A percentile compares a stretch with the other conserved stretches of the same genome.
phyloP scores from a whole-genome alignment of 2,329 filamentous ascomycete genomes.

The Alternaria tenuissima region DNA sequence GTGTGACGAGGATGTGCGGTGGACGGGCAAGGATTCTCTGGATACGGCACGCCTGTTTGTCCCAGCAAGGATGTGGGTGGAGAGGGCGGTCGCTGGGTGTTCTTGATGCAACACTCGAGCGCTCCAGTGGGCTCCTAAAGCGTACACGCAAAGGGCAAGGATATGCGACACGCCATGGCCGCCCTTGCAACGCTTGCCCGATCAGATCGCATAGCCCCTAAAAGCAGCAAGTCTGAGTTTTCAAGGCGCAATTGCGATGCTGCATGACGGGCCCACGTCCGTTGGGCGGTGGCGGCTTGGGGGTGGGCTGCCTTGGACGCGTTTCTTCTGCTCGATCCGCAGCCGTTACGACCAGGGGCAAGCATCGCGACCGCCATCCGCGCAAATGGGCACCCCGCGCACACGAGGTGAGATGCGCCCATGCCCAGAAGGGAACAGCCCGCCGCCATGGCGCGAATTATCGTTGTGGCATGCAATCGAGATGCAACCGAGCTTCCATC shows the following conservation, averaged over 20 bases:
- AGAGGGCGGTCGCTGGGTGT: conserved; percentile 20
- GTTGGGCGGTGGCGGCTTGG: conserved; percentile 13
- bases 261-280: conserved; percentile 20
- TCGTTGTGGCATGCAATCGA: conserved; percentile 33
- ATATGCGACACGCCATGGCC: conserved; percentile 31
- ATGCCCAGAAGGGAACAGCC: conserved; percentile 26
- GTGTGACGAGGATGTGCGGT: conserved; percentile 36
- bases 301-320: conserved; percentile 1
- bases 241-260: conserved; percentile 5
- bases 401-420: conserved; percentile 32
- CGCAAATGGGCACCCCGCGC: conserved; percentile 30
- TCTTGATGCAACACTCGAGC: conserved; percentile 22
- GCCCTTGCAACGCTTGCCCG: conserved; percentile 32
- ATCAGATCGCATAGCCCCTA: conserved; percentile 27
- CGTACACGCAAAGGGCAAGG: conserved; percentile 25
- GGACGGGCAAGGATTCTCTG: conserved; percentile 19
- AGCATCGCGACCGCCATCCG: conserved; percentile 31
- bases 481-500: conserved; percentile 35
- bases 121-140: conserved; percentile 22
- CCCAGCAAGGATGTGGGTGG: conserved; percentile 25
- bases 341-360: conserved; percentile 33
- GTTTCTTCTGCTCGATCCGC: conserved; percentile 28
- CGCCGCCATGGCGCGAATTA: conserved; percentile 31
- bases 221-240: conserved; percentile 7
- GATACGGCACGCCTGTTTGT: conserved; percentile 31